A percentile compares a stretch with the other conserved stretches of the same genome.
These are phyloP conservation scores for Ilyonectria destructans DNA, from an alignment of 2,329 filamentous ascomycete species.

Conservation along the genomic window DNA sequence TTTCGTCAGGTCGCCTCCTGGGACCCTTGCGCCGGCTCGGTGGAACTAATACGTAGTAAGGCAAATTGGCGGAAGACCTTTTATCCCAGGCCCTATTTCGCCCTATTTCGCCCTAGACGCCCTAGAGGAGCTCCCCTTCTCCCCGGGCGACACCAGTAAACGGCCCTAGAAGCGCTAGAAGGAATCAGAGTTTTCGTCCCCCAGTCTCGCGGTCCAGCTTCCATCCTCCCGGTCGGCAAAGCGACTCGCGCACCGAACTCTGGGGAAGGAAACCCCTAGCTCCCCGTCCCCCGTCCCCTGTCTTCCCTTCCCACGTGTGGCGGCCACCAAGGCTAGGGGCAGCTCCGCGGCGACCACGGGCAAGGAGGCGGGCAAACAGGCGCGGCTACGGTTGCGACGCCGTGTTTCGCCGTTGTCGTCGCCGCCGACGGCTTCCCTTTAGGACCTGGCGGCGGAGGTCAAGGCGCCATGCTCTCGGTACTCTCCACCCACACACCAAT, in stretches of 20 bases:
- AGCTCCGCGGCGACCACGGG: not conserved
- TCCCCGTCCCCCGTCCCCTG: conserved; percentile 7
- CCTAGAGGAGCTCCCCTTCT: not conserved
- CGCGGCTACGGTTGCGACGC: not conserved
- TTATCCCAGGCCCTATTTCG: conserved; percentile 34
- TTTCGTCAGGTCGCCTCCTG: no score
- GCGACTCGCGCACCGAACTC: conserved; percentile 10
- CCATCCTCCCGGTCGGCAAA: conserved; percentile 12
- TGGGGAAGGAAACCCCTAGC: conserved; percentile 20
- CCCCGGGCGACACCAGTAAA: conserved; percentile 8
- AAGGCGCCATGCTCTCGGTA: not conserved
- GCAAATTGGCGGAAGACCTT: no score
- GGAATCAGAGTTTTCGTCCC: conserved; percentile 22
- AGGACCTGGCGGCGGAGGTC: not conserved
- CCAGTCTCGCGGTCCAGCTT: conserved; percentile 20
- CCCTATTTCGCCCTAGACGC: conserved; percentile 8
- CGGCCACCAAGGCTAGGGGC: not conserved
- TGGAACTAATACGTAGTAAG: no score
- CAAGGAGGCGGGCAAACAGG: not conserved
- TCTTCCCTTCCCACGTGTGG: conserved; percentile 4
- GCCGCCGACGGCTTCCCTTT: not conserved
- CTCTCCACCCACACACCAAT: not conserved
- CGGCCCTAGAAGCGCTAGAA: conserved; percentile 23
- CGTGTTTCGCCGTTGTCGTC: not conserved
- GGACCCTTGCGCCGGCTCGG: no score